Evolutionary conservation across 768 basidiomycete species (phyloP), one percentile per base, ranked within the genome.

Genomic region (Podaxis pistillaris): DNA sequence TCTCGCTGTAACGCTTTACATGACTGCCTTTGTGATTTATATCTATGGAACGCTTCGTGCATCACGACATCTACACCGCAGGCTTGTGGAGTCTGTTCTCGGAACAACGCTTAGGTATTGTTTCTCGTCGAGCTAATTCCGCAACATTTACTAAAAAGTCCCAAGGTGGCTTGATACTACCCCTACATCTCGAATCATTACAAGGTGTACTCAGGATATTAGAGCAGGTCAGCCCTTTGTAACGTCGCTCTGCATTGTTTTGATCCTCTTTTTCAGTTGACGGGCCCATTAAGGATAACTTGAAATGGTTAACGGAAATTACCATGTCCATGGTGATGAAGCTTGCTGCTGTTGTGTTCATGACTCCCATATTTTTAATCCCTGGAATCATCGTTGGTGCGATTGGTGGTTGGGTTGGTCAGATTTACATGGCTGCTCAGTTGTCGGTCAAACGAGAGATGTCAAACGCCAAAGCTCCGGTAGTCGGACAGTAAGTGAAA

Each of bases 131-230:
- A 30, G 6, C 13, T 41, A 46, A 22, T 46, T 8, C 44, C 44
- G 7, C n/a, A 46, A 46, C 15, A 7, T 4, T 46, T 15, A n/a
- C 49, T 50, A 8, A 50, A 24, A 24, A 13, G 24, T 50, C 22
- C 19, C 17, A 19, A 81, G 86, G 72, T 86, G 73, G 74, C 75
- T 81, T 19, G 76, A 77, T 65, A 72, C 70, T 5, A 80, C 79
- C 1, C 77, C 78, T 7, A 72, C 72, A 0, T 75, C 76, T 22
- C 82, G 87, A 5, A 81, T 90, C 41, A 83, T 88, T 53, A 75
- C 85, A 19, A 79, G 88, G 60, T 85, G 83, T 68, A 88, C 87
- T 1, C 83, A 86, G 53, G 88, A 89, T 68, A 85, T 88, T 22
- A 74, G 84, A 61, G 70, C 75, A 52, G 71, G 78, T 75, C 19